Conservation (phyloP, 2,329 filamentous ascomycete genomes). For the Clonostachys rosea region DNA sequence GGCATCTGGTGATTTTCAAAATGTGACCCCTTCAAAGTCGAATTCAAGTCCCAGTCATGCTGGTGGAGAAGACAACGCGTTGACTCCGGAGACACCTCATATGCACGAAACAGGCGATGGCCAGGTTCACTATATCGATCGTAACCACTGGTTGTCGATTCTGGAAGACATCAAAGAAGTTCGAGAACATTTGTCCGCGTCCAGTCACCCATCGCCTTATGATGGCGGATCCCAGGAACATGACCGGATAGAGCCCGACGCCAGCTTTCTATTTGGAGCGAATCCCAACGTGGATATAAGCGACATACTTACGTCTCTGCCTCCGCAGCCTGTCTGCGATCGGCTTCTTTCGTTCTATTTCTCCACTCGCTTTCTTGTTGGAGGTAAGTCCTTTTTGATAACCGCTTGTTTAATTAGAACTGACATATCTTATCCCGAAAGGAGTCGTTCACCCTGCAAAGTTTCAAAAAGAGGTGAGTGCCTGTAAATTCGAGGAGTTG, state of each 20-base stretch:
- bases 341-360: slow-evolving; percentile 22
- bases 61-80: slow-evolving; percentile 30
- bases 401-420: too few relatives aligned
- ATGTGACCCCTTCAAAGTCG: neutral
- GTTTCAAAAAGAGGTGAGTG: slow-evolving; percentile 15
- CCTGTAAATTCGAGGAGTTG: neutral
- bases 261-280: neutral
- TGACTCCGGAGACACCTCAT: slow-evolving; percentile 42
- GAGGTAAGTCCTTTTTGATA: slow-evolving; percentile 10
- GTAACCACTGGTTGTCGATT: slow-evolving; percentile 25
- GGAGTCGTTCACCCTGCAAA: slow-evolving; percentile 17
- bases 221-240: too few relatives aligned
- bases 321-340: slow-evolving; percentile 17
- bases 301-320: slow-evolving; percentile 11
- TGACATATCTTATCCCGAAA: slow-evolving; percentile 1
- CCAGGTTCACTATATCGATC: slow-evolving; percentile 17
- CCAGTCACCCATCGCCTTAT: slow-evolving; percentile 1
- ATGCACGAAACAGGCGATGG: slow-evolving; percentile 34
- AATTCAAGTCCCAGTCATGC: neutral
- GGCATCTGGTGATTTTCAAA: neutral
- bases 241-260: neutral
- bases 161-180: slow-evolving; percentile 25
- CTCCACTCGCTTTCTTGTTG: slow-evolving; percentile 11
- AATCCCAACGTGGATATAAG: slow-evolving; percentile 1
- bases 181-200: slow-evolving; percentile 16